These are phyloP conservation scores for Yarrowia sp. DNA, from an alignment of 805 yeast species.

Conservation along the genomic window DNA sequence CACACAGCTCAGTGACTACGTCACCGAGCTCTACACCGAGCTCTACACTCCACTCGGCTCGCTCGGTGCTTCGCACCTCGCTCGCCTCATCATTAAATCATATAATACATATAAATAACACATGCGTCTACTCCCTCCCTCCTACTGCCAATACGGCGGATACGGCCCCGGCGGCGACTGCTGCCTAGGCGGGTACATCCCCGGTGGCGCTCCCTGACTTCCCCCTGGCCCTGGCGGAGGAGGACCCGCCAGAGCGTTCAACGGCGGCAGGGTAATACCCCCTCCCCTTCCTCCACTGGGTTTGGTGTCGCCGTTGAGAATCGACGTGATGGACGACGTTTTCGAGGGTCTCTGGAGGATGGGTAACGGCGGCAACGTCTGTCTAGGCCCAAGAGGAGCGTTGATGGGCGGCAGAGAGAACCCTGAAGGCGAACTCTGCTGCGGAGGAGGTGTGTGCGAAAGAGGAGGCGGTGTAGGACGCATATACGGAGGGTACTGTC, in stretches of 20 bases:
- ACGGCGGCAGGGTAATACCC: constrained; percentile 20
- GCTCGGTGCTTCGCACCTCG: no score
- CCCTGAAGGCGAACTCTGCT: constrained; percentile 3
- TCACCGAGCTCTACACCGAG: no score
- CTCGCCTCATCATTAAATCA: not conserved
- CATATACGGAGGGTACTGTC: constrained; percentile 6
- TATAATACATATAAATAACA: constrained; percentile 25
- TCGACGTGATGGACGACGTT: constrained; percentile 22
- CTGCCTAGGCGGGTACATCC: constrained; percentile 12
- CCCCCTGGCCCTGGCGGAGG: not conserved
- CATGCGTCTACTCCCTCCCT: not conserved
- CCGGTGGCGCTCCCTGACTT: not conserved
- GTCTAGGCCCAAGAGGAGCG: not conserved
- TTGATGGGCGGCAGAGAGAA: constrained; percentile 21
- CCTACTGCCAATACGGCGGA: constrained; percentile 14
- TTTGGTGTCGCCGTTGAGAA: constrained; percentile 22
- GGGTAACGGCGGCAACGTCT: constrained; percentile 12
- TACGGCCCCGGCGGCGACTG: constrained; percentile 15
- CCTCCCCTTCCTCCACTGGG: constrained; percentile 6
- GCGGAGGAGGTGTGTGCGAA: constrained; percentile 16
- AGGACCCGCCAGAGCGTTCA: constrained; percentile 10
- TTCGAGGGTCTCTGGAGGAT: constrained; percentile 15
- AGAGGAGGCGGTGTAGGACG: not conserved
- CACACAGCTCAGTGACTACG: no score
- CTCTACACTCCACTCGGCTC: no score